phyloP scores from a whole-genome alignment of 139 green algal species.

The Tetradesmus obliquus region DNA sequence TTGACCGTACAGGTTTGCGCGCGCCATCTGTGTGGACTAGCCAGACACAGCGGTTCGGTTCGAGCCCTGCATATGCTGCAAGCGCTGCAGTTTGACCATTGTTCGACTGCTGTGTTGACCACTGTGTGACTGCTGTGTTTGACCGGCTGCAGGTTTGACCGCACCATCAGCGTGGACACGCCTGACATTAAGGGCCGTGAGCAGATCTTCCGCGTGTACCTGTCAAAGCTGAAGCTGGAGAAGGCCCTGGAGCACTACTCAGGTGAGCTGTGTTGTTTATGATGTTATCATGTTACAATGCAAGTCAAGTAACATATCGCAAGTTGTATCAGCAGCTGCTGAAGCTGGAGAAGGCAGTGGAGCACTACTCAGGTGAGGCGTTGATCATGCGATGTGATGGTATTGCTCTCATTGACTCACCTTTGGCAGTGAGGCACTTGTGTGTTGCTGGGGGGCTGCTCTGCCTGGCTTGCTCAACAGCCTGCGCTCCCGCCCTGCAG shows the following conservation, averaged over 20 bases:
- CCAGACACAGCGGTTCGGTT: too few relatives aligned
- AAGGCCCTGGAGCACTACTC: slow-evolving; percentile 83
- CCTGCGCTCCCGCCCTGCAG: too few relatives aligned
- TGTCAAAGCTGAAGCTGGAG: slow-evolving; percentile 88
- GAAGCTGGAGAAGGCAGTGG: too few relatives aligned
- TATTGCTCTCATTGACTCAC: too few relatives aligned
- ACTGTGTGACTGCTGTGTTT: slow-evolving; percentile 59
- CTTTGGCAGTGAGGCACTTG: too few relatives aligned
- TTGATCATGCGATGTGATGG: not conserved
- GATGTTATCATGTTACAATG: not conserved
- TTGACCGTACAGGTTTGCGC: too few relatives aligned
- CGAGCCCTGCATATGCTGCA: too few relatives aligned
- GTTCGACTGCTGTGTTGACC: too few relatives aligned
- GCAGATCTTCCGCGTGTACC: slow-evolving; percentile 96
- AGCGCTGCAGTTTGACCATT: too few relatives aligned
- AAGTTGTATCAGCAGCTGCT: not conserved
- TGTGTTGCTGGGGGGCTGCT: too few relatives aligned
- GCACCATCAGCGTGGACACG: slow-evolving; percentile 96
- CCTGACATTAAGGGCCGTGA: slow-evolving; percentile 98
- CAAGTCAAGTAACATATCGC: not conserved
- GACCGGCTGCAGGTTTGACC: slow-evolving; percentile 88
- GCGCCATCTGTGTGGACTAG: too few relatives aligned
- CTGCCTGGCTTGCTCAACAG: too few relatives aligned
- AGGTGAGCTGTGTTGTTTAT: slow-evolving; percentile 35
- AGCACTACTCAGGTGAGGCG: not conserved